Evolutionary conservation across 805 yeast species (phyloP), one percentile per base, ranked within the genome.

Genomic region (Monosporozyma servazzii): DNA sequence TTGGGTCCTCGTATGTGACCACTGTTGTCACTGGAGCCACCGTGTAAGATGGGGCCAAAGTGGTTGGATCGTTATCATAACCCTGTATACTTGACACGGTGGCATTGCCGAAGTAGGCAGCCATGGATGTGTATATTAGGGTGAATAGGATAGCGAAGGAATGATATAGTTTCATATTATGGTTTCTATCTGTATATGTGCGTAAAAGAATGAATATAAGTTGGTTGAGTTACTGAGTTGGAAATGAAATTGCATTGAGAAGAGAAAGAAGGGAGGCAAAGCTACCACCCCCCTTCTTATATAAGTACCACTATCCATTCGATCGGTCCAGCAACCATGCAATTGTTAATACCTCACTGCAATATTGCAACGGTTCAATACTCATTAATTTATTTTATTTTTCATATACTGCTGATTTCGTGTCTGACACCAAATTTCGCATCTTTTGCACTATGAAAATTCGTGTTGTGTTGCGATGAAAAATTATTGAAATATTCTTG

Each of bases 21-120:
- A 52, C 50, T 15, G 55, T 51, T 7, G 56, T 51, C 21, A 52
- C 46, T 31, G 63, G 56, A 23, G 37, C 37, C 10, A 59, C 58
- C 15, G 56, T 39, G 41, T 51, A 51, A 33, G 57, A 52, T 45
- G 62, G 62, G 10, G 58, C 49, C 39, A 56, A 48, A 41, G 64
- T 57, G n/a, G 60, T 55, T 2, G 58, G 53, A 6, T 40, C 42
- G 17, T 27, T 27, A n/a, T 40, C 42, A n/a, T 27, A n/a, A n/a
- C 21, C 11, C n/a, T 27, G 23, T 25, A 13, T n/a, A 10, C n/a
- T 27, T 21, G 46, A 7, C 4, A n/a, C 45, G 4, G 45, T 42
- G 20, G 8, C 23, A 17, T 43, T 43, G 29, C 23, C 30, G 27
- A 21, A 43, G 13, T 21, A 27, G 18, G 53, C 48, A 21, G 50